These are phyloP conservation scores for Fusarium sambucinum DNA, from an alignment of 2,329 filamentous ascomycete species.

Conservation along the genomic window DNA sequence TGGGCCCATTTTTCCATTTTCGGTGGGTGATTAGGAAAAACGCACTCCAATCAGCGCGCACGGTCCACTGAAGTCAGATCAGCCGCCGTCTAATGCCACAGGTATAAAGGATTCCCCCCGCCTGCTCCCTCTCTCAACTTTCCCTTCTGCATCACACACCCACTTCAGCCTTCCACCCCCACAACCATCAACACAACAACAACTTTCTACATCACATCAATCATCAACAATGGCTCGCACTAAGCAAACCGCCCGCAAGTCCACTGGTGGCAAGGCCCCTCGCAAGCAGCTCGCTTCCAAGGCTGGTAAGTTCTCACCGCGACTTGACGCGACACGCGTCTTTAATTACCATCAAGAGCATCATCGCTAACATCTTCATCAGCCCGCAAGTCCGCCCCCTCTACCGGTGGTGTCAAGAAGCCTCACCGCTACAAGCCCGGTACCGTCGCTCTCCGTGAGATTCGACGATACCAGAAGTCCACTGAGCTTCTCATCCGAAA, in stretches of 20 bases:
- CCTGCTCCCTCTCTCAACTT: slow-evolving; percentile 53
- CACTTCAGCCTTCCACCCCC: slow-evolving; percentile 50
- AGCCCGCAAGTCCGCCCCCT: slow-evolving; percentile 95
- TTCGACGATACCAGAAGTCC: slow-evolving; percentile 97
- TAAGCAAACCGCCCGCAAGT: slow-evolving; percentile 79
- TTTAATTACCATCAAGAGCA: background rate
- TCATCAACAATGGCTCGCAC: slow-evolving; percentile 70
- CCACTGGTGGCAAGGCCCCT: slow-evolving; percentile 81
- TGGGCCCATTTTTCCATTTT: slow-evolving; percentile 41
- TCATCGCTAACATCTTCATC: slow-evolving; percentile 21
- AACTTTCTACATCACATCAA: slow-evolving; percentile 50
- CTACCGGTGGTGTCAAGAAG: slow-evolving; percentile 98
- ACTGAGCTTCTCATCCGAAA: slow-evolving; percentile 97
- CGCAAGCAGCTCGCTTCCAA: slow-evolving; percentile 99
- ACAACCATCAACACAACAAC: slow-evolving; percentile 46
- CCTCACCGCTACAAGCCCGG: slow-evolving; percentile 90
- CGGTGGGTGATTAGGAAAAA: slow-evolving; percentile 44
- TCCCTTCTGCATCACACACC: slow-evolving; percentile 59
- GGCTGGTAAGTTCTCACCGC: slow-evolving; percentile 67
- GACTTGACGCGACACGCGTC: slow-evolving; percentile 34
- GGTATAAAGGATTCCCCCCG: slow-evolving; percentile 62
- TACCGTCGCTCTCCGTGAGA: slow-evolving; percentile 98
- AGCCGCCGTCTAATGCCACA: slow-evolving; percentile 53
- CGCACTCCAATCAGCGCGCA: slow-evolving; percentile 43
- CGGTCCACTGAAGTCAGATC: slow-evolving; percentile 52